Evolutionary conservation across 768 basidiomycete species (phyloP), one percentile per base, ranked within the genome.

Genomic region (Tulasnella sp.): DNA sequence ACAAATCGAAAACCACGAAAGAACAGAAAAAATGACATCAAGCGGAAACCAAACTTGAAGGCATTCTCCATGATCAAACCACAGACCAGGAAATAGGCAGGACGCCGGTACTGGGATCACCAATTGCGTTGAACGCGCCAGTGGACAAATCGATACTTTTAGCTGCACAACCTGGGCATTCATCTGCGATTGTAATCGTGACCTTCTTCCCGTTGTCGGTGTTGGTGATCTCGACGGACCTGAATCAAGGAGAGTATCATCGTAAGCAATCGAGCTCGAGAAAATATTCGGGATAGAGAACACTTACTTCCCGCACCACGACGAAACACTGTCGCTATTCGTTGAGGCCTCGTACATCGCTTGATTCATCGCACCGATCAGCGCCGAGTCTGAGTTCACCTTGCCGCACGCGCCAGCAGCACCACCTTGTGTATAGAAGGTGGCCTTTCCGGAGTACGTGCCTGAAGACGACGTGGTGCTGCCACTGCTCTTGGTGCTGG

Each of bases 61-160:
- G n/a, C n/a, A 15, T 38, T 38, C 34, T 15, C 34, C 34, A 38
- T 7, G 15, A 5, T 60, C 61, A 65, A 48, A 38, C 51, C 52
- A 58, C 69, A 11, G 27, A 38, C 70, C 69, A 72, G 26, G 55
- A 56, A 67, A 73, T 86, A 51, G 73, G 65, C 61, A 88, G 74
- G 60, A 73, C 64, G 63, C 91, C 91, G 23, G 76, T 67, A 4
- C 65, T 66, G 44, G 74, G 67, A 49, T 70, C 56, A 48, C 79
- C 80, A 60, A 94, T 77, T 15, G 69, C 65, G 24, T 71, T 29
- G 79, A 94, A 93, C 47, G 87, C 85, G 56, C 67, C 81, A 51
- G 7, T 51, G 48, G 58, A 59, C 45, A 59, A 26, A 32, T 59
- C 58, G 23, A 59, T 65, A 61, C 73, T 69, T 51, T 74, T 73